Evolutionary conservation across 208 protist genomes (phyloP), one percentile per base, ranked within the genome.

Genomic region (Acanthamoeba castellanii): DNA sequence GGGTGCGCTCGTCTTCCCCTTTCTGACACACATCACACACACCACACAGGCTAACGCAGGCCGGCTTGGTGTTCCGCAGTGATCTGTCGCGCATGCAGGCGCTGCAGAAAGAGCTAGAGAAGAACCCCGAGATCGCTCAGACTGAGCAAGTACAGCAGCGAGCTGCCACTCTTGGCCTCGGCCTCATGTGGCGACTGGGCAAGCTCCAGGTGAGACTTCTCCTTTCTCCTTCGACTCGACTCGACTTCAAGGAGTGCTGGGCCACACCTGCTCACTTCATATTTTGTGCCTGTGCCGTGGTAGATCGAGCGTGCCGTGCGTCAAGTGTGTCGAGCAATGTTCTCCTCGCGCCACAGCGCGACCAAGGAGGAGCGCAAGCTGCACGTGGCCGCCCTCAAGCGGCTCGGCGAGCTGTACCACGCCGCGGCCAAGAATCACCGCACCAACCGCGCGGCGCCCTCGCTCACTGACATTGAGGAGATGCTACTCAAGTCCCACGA

Each of bases 111-210:
- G 50, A 90, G 84, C 50, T 90, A 0, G 84, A 90, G 22, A 18
- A 68, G 55, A 66, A 90, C 25, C n/a, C 55, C 25, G 84, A 90
- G 81, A 78, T 78, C 74, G 74, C 37, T 0, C 22, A 42, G 42
- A 66, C 30, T 0, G 50, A 90, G 84, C 55, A 89, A 18, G 81
- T 64, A 25, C 25, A 57, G 81, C 81, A 89, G 47, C 45, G 55
- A 11, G 81, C 81, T 42, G 81, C 81, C 47, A 89, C 45, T 27
- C 84, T 90, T 6, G 84, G 84, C 59, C 45, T 90, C 50, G 50
- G 50, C 3, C 84, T 90, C 50, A 66, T 90, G 84, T 90, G 84
- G 84, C 27, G 34, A 66, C 32, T 90, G 50, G 84, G 84, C 32
- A 90, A 90, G 25, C 84, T 90, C 20, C 50, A 88, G 81, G 81